These are phyloP conservation scores for Bruguiera sexangula DNA, from an alignment of 345 rosid species.

Conservation along the genomic window DNA sequence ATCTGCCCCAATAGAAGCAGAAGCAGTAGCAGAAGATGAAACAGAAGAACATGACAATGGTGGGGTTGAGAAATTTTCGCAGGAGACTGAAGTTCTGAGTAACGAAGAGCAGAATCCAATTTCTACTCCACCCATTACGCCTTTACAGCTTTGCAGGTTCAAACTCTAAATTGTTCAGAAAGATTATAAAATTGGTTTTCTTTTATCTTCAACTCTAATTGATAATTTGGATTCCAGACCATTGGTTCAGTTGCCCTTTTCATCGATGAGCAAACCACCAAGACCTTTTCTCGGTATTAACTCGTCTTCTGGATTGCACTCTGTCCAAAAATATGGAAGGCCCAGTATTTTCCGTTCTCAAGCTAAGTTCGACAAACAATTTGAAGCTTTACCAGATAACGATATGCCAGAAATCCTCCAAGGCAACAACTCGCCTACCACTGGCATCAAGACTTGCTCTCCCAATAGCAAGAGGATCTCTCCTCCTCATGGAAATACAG, in stretches of 20 bases:
- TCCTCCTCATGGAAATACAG: slow-evolving; percentile 60
- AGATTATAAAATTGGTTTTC: background rate
- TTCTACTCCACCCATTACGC: slow-evolving; percentile 65
- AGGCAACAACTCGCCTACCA: slow-evolving; percentile 40
- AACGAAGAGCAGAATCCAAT: slow-evolving; percentile 53
- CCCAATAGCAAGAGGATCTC: slow-evolving; percentile 98
- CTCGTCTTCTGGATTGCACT: slow-evolving; percentile 37
- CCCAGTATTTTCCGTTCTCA: slow-evolving; percentile 38
- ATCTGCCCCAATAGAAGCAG: slow-evolving; percentile 47
- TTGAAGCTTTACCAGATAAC: slow-evolving; percentile 44
- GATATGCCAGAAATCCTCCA: slow-evolving; percentile 65
- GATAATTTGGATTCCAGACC: slow-evolving; percentile 42
- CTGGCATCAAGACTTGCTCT: slow-evolving; percentile 56
- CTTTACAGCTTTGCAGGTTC: slow-evolving; percentile 73
- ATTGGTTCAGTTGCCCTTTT: slow-evolving; percentile 60
- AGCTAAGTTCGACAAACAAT: slow-evolving; percentile 48
- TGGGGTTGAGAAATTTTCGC: slow-evolving; percentile 30
- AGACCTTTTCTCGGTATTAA: slow-evolving; percentile 49
- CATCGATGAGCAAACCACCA: slow-evolving; percentile 66
- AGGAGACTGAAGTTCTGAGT: slow-evolving; percentile 40
- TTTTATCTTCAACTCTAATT: slow-evolving; percentile 6
- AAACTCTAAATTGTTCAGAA: background rate
- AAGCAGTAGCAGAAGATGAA: slow-evolving; percentile 52
- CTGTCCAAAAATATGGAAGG: slow-evolving; percentile 39
- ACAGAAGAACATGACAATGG: slow-evolving; percentile 45